Conservation (phyloP, 768 basidiomycete species). For the Jaapia argillacea region DNA sequence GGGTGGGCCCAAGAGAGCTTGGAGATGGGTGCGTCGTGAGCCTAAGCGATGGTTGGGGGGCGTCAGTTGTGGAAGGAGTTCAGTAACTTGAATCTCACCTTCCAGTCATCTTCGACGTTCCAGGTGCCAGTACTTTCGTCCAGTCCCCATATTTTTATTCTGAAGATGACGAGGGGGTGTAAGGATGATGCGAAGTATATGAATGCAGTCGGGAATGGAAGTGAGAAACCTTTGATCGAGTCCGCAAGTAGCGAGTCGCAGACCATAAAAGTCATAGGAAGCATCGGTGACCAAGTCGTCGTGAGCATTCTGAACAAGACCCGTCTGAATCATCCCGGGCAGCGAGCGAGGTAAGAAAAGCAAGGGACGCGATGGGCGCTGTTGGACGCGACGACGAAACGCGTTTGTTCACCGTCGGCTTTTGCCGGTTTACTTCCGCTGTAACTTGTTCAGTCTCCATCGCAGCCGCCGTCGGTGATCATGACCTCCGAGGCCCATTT, state of each 20-base stretch:
- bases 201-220: too few relatives aligned
- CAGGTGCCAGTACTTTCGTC: slow-evolving; percentile 67
- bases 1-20: slow-evolving; percentile 88
- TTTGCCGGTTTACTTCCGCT: too few relatives aligned
- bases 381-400: too few relatives aligned
- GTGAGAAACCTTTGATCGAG: slow-evolving; percentile 63
- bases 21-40: slow-evolving; percentile 89
- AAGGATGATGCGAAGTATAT: slow-evolving; percentile 9
- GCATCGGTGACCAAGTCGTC: slow-evolving; percentile 78
- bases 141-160: slow-evolving; percentile 81
- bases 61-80: neutral
- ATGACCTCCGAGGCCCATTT: slow-evolving; percentile 52
- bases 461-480: neutral
- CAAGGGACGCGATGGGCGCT: too few relatives aligned
- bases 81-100: slow-evolving; percentile 46
- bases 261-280: slow-evolving; percentile 86
- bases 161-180: slow-evolving; percentile 16
- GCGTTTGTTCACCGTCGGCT: too few relatives aligned
- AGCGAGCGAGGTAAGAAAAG: too few relatives aligned
- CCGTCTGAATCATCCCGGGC: slow-evolving; percentile 61
- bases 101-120: slow-evolving; percentile 85
- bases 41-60: slow-evolving; percentile 34
- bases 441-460: too few relatives aligned
- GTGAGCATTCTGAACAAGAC: slow-evolving; percentile 70
- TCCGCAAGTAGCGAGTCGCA: slow-evolving; percentile 69